Base-by-base conservation (phyloP, 768 basidiomycete genomes). In the Mycena polygramma region DNA sequence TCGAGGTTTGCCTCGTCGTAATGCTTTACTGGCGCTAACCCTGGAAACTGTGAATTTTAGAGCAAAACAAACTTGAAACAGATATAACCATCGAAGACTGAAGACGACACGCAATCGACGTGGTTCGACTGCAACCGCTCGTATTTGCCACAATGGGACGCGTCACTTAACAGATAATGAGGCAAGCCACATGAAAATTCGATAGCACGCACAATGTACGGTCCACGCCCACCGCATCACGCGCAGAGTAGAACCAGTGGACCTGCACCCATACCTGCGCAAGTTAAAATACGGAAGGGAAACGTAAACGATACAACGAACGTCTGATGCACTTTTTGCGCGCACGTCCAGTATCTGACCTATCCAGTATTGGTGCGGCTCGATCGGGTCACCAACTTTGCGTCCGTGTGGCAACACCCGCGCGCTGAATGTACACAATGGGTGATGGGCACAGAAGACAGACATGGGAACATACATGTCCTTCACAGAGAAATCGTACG, bases 211-310 rank as follows among this genome's bases (percentile, higher is more conserved):
- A 89, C 88, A 90, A 88, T 2, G 86, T 84, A 37, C 85, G 85
- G 37, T 87, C 74, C 0, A 83, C 78, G 1, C 71, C 71, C 0
- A 79, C 78, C 0, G 87, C 84, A 43, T 91, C 90, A n/a, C 78
- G 57, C 0, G 83, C 81, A 1, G 85, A 82, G 77, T 88, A 91
- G 57, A 79, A 90, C 90, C 90, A 91, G 57, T 86, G 83, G 0
- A 91, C 83, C 13, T 71, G 76, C 0, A 80, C 82, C 87, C 88
- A 90, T 0, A 90, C 89, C 85, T 91, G 26, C 20, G n/a, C 20
- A 57, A 19, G 51, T 46, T 60, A 37, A 24, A 8, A 37, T 20
- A 0, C 8, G 22, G 8, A 39, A 43, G 8, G 0, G 24, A 17
- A 13, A 36, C 2, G 24, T 11, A 24, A 51, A 45, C 7, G 20